Conservation (phyloP, 1,284 basidiomycete genomes). For the Fomitopsis palustris region DNA sequence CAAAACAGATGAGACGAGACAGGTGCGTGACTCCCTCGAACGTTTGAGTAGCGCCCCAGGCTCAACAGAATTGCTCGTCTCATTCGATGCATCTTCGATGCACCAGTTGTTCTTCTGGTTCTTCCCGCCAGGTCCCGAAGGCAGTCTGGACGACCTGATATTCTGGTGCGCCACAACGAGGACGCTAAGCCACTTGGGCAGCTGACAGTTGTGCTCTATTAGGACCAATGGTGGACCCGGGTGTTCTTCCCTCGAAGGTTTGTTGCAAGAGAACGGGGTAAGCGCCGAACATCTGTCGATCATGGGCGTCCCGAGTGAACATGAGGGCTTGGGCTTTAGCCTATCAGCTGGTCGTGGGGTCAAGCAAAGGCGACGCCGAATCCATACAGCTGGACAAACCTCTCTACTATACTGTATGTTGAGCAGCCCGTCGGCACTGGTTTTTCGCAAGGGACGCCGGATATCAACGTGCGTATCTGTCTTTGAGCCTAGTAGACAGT, state of each 20-base stretch:
- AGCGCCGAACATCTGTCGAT: conserved; percentile 16
- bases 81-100: no score
- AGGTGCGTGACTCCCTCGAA: conserved; percentile 41
- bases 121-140: conserved; percentile 73
- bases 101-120: conserved; percentile 87
- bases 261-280: conserved; percentile 82
- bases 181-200: no score
- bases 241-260: conserved; percentile 76
- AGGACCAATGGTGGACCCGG: conserved; percentile 51
- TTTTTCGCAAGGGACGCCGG: conserved; percentile 70
- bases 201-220: conserved; percentile 29
- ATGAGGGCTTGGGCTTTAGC: conserved; percentile 35
- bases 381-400: conserved; percentile 77
- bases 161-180: conserved; percentile 69
- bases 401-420: conserved; percentile 76
- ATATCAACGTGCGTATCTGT: conserved; percentile 43
- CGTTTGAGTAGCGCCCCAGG: neutral
- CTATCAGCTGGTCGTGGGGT: conserved; percentile 65
- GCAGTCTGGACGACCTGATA: conserved; percentile 60
- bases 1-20: conserved; percentile 55
- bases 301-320: neutral
- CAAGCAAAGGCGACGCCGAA: conserved; percentile 65
- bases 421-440: conserved; percentile 87
- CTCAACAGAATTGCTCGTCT: neutral
- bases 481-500: conserved; percentile 11